Base-by-base conservation (phyloP, 306 rosid species). In the Quillaja saponaria region DNA sequence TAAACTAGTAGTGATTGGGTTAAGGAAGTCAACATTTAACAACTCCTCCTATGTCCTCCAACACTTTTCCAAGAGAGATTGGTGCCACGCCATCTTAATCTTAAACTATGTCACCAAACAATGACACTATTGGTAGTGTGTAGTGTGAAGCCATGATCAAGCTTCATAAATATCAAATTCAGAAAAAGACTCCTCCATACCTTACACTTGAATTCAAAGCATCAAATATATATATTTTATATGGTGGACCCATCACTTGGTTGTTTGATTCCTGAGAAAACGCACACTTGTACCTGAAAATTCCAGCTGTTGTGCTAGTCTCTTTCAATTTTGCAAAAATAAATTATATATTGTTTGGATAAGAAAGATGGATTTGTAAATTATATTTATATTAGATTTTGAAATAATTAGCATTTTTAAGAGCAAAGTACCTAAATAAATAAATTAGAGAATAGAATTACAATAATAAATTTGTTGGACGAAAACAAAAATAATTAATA, bases 171-270 rank as follows among this genome's bases (percentile, higher is more conserved):
- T 18, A 68, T n/a, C n/a, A n/a, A n/a, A n/a, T n/a, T n/a, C n/a
- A 67, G 63, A 74, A 58, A 75, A 58, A 42, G 76, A 72, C 70
- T 18, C 34, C 39, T 4, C 46, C 58, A 25, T 15, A 31, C 10
- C 53, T 15, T 14, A 0, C 54, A 10, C 81, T 76, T 85, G 40
- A 68, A 74, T 72, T 63, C 65, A 77, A 82, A 74, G 82, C 18
- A 68, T n/a, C n/a, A n/a, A n/a, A n/a, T n/a, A n/a, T n/a, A n/a
- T n/a, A n/a, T n/a, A n/a, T n/a, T n/a, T n/a, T n/a, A n/a, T n/a
- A 55, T 12, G 35, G 73, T 76, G 78, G 82, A 55, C 55, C 55
- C 58, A 55, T 60, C 63, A 49, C 53, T 66, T 76, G 69, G 28
- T 65, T 60, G n/a, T 70, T 75, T 78, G 77, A 56, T 78, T 71